phyloP scores from a whole-genome alignment of 2,329 filamentous ascomycete genomes.

The Talaromyces verruculosus region DNA sequence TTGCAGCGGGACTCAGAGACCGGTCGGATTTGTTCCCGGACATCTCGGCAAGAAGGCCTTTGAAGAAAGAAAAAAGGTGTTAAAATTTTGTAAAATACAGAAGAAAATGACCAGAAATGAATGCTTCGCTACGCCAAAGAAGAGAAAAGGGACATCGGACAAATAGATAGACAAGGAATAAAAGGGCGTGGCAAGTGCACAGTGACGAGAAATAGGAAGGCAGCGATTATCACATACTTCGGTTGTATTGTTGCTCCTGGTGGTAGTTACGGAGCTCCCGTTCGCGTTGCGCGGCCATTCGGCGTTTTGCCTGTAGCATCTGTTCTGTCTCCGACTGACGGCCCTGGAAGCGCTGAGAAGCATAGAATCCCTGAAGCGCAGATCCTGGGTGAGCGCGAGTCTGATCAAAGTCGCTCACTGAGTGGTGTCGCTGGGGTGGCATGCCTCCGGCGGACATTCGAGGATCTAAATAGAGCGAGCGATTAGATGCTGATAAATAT shows the following conservation, averaged over 20 bases:
- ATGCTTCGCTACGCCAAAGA: slow-evolving; percentile 41
- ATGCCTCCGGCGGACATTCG: slow-evolving; percentile 62
- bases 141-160: slow-evolving; percentile 37
- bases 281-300: slow-evolving; percentile 98
- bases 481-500: slow-evolving; percentile 15
- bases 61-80: slow-evolving; percentile 42
- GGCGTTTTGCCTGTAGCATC: slow-evolving; percentile 98
- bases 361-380: slow-evolving; percentile 91
- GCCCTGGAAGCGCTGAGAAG: slow-evolving; percentile 85
- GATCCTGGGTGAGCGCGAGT: slow-evolving; percentile 67
- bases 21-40: slow-evolving; percentile 78
- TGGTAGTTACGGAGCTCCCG: slow-evolving; percentile 99
- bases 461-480: slow-evolving; percentile 57
- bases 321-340: slow-evolving; percentile 92
- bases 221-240: slow-evolving; percentile 67
- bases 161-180: slow-evolving; percentile 36
- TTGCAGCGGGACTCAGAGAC: slow-evolving; percentile 76
- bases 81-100: slow-evolving; percentile 48
- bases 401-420: slow-evolving; percentile 78
- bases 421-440: slow-evolving; percentile 72
- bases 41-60: slow-evolving; percentile 67
- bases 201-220: slow-evolving; percentile 26
- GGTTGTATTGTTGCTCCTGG: slow-evolving; percentile 99
- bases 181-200: slow-evolving; percentile 17
- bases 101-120: slow-evolving; percentile 23